These are phyloP conservation scores for Metarhizium anisopliae DNA, from an alignment of 2,329 filamentous ascomycete genomes.

Conservation along the genomic window DNA sequence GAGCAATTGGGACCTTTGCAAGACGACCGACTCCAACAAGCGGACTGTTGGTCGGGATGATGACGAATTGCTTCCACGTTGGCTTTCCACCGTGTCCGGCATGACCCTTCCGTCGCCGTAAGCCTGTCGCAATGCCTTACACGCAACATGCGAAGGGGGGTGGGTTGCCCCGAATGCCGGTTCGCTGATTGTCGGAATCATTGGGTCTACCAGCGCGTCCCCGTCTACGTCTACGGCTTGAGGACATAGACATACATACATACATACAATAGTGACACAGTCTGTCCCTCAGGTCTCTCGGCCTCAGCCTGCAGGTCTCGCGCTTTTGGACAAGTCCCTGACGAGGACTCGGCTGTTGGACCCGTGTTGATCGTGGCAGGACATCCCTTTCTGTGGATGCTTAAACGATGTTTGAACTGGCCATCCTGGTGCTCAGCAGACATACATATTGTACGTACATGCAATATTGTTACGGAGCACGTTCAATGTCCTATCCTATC, in stretches of 20 bases:
- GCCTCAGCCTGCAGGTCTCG: no score
- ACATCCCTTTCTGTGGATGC: neutral
- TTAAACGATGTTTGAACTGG: neutral
- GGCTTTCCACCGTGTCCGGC: neutral
- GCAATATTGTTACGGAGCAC: neutral
- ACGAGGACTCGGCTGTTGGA: neutral
- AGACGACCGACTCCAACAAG: neutral
- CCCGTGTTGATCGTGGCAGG: neutral
- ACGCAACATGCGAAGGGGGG: neutral
- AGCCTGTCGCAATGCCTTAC: slow-evolving; percentile 4
- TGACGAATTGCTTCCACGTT: neutral
- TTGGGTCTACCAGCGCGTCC: neutral
- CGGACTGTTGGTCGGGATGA: neutral
- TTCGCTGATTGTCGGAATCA: neutral
- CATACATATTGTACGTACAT: no score
- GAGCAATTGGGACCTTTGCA: neutral
- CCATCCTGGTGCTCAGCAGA: neutral
- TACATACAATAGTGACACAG: no score
- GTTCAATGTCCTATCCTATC: no score
- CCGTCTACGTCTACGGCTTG: no score
- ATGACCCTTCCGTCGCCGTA: neutral
- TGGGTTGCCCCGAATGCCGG: slow-evolving; percentile 5
- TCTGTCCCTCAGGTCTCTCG: no score
- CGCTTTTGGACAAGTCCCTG: no score
- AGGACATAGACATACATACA: no score